phyloP scores from a whole-genome alignment of 768 basidiomycete genomes.

The Fomitopsis pulvina region DNA sequence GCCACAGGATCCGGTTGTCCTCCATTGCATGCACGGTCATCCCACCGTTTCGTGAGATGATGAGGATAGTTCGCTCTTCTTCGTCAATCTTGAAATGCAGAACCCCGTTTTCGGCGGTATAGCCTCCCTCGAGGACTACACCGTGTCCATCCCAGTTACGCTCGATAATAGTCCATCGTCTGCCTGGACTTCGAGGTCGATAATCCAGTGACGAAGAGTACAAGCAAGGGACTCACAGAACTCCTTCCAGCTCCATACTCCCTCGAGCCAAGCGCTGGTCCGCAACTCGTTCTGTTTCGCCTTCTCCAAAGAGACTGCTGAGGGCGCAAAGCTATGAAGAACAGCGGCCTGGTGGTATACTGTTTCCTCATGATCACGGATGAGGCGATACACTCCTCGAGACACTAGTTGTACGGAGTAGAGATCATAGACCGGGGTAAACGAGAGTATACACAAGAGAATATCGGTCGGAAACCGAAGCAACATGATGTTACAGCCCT shows the following conservation, averaged over 20 bases:
- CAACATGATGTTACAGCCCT: conserved; percentile 5
- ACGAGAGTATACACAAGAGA: conserved; percentile 16
- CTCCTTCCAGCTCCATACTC: conserved; percentile 16
- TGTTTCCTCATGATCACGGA: conserved; percentile 11
- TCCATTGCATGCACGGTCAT: conserved; percentile 14
- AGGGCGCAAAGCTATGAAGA: conserved; percentile 13
- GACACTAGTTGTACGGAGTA: conserved; percentile 9
- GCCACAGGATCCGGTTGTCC: conserved; percentile 13
- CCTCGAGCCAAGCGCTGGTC: conserved; percentile 6
- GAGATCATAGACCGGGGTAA: conserved; percentile 15
- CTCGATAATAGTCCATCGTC: conserved; percentile 10
- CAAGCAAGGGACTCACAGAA: conserved; percentile 9
- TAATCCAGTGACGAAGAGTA: neutral
- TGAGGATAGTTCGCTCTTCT: conserved; percentile 8
- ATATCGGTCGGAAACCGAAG: conserved; percentile 13
- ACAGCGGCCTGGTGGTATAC: conserved; percentile 20
- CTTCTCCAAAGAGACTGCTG: conserved; percentile 9
- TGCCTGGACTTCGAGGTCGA: conserved; percentile 1
- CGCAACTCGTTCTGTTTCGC: neutral
- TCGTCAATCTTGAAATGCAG: conserved; percentile 15
- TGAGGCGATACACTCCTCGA: conserved; percentile 8
- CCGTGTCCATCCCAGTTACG: conserved; percentile 19
- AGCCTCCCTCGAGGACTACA: conserved; percentile 14
- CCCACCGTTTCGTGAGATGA: conserved; percentile 5
- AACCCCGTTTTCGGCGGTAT: conserved; percentile 6